Base-by-base conservation (phyloP, 352 stramenopile species). In the Pythium dissimile region DNA sequence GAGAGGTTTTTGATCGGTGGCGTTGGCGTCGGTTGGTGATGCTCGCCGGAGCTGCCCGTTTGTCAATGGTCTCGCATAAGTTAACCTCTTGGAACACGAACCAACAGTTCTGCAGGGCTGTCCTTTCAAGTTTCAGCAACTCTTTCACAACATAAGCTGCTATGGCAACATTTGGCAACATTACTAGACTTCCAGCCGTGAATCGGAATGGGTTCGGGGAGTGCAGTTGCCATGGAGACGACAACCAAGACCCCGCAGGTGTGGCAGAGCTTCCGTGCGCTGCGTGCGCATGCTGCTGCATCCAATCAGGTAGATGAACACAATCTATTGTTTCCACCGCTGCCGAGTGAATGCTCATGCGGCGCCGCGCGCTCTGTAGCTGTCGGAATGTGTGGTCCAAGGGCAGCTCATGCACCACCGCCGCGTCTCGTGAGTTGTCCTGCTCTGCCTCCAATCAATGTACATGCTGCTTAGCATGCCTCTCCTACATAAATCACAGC, bases 321-420 rank as follows among this genome's bases (percentile, higher is more conserved):
- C 5, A 24, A 21, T 11, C 2, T 1, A 30, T n/a, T 35, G 20
- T 31, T 13, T 41, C 0, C 20, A 2, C 7, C n/a, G n/a, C 10
- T 48, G 2, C 18, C 26, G 54, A 31, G 24, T 35, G n/a, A 24
- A 20, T 26, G 32, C 12, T 43, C 26, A 59, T 5, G 23, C 31
- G 13, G 13, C 46, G 30, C 26, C 30, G 24, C n/a, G 9, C 5
- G 32, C 12, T 56, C 12, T 58, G 23, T 12, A 59, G 34, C 28
- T 18, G 26, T 23, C n/a, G 24, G 67, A 86, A 46, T 57, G 80
- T n/a, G 47, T 68, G 0, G 79, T 93, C 16, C 65, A 91, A 64
- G 84, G 80, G 1, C 80, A 88, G 52, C 71, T 93, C 12, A 80
- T 89, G 75, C 84, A 90, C 55, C 67, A 80, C 59, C 79, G 84